Percentiles rank a stretch among this genome's conserved stretches.
Conservation (phyloP, 2,329 filamentous ascomycete genomes). For the Fusarium penzigii region DNA sequence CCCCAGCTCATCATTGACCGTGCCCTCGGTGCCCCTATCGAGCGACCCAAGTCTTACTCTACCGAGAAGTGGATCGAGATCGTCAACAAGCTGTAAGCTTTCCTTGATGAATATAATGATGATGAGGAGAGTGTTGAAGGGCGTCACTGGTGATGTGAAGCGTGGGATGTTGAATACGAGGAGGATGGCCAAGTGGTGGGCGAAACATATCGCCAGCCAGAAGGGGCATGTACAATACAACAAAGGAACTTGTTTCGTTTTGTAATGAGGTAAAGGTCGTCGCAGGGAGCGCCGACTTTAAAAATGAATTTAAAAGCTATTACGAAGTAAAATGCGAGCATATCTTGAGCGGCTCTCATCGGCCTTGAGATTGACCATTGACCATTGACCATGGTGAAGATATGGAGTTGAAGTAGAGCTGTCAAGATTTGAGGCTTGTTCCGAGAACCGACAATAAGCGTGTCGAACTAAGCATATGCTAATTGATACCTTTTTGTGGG, state of each 20-base stretch:
- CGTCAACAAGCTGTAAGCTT: constrained; percentile 79
- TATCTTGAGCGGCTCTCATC: background rate
- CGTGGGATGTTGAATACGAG: constrained; percentile 17
- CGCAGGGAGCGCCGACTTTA: constrained; percentile 20
- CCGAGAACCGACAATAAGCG: too few species aligned
- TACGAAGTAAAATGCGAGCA: background rate
- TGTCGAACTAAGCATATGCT: too few species aligned
- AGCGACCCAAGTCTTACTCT: constrained; percentile 98
- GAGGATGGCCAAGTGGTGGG: constrained; percentile 19
- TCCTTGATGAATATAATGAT: background rate
- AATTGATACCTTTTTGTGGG: too few species aligned
- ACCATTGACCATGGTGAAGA: background rate
- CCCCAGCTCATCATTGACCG: constrained; percentile 99
- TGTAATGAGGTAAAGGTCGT: constrained; percentile 28
- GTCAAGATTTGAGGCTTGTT: too few species aligned
- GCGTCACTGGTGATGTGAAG: background rate
- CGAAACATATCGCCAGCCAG: constrained; percentile 22
- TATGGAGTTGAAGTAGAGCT: too few species aligned
- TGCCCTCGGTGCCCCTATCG: constrained; percentile 92
- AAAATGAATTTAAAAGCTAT: constrained; percentile 28
- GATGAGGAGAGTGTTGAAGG: too few species aligned
- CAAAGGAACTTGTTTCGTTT: constrained; percentile 30
- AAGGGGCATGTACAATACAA: constrained; percentile 31
- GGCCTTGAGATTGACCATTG: background rate
- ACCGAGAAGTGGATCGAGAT: constrained; percentile 97